These are phyloP conservation scores for Verticillium isaacii DNA, from an alignment of 2,329 filamentous ascomycete genomes.

Conservation along the genomic window DNA sequence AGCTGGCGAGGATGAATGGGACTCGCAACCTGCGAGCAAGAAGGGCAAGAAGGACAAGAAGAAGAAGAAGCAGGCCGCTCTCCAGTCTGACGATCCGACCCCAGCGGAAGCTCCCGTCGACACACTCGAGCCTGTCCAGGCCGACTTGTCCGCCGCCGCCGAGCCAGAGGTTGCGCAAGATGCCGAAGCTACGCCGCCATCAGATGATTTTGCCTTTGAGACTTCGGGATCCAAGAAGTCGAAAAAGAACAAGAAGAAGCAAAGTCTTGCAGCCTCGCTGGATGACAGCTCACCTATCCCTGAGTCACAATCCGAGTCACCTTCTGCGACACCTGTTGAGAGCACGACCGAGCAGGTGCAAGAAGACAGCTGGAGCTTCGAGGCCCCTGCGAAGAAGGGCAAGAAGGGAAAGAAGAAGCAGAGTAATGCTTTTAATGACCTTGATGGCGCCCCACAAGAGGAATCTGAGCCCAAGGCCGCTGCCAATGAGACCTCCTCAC, in stretches of 20 bases:
- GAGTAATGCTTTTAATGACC: constrained; percentile 5
- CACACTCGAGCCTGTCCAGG: background rate
- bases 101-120: background rate
- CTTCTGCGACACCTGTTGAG: background rate
- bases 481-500: background rate
- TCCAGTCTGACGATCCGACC: background rate
- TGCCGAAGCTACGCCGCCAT: constrained; percentile 5
- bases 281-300: background rate
- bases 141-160: background rate
- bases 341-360: background rate
- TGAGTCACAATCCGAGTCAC: background rate
- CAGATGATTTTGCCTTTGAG: constrained; percentile 1
- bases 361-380: constrained; percentile 2
- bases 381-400: constrained; percentile 18
- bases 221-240: constrained; percentile 5
- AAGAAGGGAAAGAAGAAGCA: constrained; percentile 28
- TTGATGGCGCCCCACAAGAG: background rate
- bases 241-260: constrained; percentile 15
- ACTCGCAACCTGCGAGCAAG: constrained; percentile 15
- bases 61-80: constrained; percentile 4
- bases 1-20: constrained; percentile 5
- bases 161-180: background rate
- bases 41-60: constrained; percentile 17
- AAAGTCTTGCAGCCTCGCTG: constrained; percentile 4
- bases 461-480: background rate